These are phyloP conservation scores for Hypoxylon subgilvum DNA, from an alignment of 495 filamentous ascomycete genomes.

Conservation along the genomic window DNA sequence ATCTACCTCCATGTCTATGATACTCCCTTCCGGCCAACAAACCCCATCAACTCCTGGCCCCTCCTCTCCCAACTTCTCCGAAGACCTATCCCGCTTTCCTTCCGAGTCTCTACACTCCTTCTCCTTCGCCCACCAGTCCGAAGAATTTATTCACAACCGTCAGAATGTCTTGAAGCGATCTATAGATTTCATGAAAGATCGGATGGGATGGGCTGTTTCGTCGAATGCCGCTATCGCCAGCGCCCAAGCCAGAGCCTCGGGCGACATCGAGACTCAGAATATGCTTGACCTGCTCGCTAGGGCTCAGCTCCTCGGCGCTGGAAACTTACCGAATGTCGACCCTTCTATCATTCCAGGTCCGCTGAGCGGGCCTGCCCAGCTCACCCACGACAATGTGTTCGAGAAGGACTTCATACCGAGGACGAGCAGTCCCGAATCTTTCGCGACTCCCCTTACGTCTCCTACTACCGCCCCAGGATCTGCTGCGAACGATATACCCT, in stretches of 20 bases:
- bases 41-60: constrained; percentile 62
- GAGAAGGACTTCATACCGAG: constrained; percentile 72
- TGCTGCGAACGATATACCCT: constrained; percentile 4
- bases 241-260: constrained; percentile 80
- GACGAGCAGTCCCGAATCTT: constrained; percentile 59
- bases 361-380: constrained; percentile 74
- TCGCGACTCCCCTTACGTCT: constrained; percentile 46
- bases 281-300: constrained; percentile 87
- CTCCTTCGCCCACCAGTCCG: constrained; percentile 95
- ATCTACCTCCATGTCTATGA: constrained; percentile 66
- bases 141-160: constrained; percentile 85
- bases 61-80: constrained; percentile 74
- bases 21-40: constrained; percentile 49
- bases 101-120: constrained; percentile 97
- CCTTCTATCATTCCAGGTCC: constrained; percentile 59
- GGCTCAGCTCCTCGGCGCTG: constrained; percentile 73
- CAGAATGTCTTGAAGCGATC: constrained; percentile 94
- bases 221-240: constrained; percentile 66
- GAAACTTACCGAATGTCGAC: constrained; percentile 52
- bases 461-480: constrained; percentile 37
- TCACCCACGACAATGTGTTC: constrained; percentile 75
- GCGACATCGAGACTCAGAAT: constrained; percentile 84
- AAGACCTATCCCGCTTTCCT: constrained; percentile 91
- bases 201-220: constrained; percentile 76
- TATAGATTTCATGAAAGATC: constrained; percentile 97